Evolutionary conservation across 192 early-diverging fungal species (phyloP), one percentile per base, ranked within the genome.

Genomic region (Spinellus fusiger): DNA sequence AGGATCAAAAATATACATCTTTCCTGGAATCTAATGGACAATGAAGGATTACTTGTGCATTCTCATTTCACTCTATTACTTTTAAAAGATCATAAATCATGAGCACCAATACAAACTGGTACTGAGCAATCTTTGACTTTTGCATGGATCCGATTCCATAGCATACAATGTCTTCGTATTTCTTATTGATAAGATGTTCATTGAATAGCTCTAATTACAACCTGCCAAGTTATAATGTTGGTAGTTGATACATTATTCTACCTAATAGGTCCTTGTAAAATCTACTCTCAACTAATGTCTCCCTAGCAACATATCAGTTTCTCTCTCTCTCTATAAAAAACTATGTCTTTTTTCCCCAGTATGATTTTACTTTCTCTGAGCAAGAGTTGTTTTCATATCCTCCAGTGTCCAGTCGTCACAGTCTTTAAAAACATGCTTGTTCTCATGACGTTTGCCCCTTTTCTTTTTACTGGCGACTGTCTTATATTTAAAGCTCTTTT

Each of bases 131-230:
- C 25, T 56, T 66, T 8, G 63, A 69, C 32, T 64, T 56, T 38
- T 73, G 66, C 34, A 73, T 65, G 5, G 71, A 73, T 10, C 71
- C 71, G 33, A 73, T 56, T 3, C 71, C 71, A 50, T 73, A 73
- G 10, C 71, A 73, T 13, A 73, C 56, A 51, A 73, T 68, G 49
- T 73, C 64, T 23, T 57, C 29, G 26, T 56, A 49, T 25, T 25
- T 28, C 18, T 22, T 52, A 34, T 49, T 5, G 4, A 60, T 22
- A 31, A 65, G 26, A 25, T 65, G 49, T 28, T 65, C 49, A 5
- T 65, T 28, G 27, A 65, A 65, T 12, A 58, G 3, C 2, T 18
- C 62, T 64, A 56, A 13, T 0, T 26, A 29, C 0, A 16, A 46
- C 15, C 22, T 40, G 20, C 13, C 25, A 35, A 46, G n/a, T n/a